Evolutionary conservation across 1,139 yeast species (phyloP).

Genomic region (Candida smagusa): DNA sequence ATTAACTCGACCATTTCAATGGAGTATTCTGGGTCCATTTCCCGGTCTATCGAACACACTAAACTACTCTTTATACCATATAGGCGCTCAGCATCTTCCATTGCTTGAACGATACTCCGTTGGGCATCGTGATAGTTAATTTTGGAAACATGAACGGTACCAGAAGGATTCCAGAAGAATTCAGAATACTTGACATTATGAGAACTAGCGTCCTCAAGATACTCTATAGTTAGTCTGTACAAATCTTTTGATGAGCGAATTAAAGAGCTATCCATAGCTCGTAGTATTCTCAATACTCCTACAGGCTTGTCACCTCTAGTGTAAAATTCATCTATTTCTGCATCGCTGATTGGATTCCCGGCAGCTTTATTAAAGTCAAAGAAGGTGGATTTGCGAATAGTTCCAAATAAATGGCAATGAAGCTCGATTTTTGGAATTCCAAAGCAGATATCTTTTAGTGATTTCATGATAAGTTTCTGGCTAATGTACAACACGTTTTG

Average conservation of each 20-base stretch:
- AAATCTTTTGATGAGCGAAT: slow-evolving; percentile 17
- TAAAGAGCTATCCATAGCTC: slow-evolving; percentile 18
- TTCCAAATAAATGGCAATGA: slow-evolving; percentile 24
- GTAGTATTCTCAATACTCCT: slow-evolving; percentile 19
- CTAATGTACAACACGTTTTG: too few species aligned
- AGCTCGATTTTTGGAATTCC: slow-evolving; percentile 21
- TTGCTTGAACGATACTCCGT: slow-evolving; percentile 18
- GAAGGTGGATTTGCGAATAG: slow-evolving; percentile 18
- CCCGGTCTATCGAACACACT: slow-evolving; percentile 22
- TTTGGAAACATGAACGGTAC: slow-evolving; percentile 18
- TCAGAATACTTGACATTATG: slow-evolving; percentile 20
- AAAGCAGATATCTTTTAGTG: slow-evolving; percentile 14
- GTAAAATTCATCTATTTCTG: slow-evolving; percentile 18
- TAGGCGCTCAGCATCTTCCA: slow-evolving; percentile 13
- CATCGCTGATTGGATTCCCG: slow-evolving; percentile 12
- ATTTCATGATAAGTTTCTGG: not conserved
- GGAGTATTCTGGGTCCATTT: slow-evolving; percentile 16
- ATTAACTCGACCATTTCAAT: slow-evolving; percentile 12
- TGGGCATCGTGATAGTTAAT: slow-evolving; percentile 19
- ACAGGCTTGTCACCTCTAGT: slow-evolving; percentile 22
- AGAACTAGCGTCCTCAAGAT: slow-evolving; percentile 14
- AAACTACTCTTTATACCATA: slow-evolving; percentile 14
- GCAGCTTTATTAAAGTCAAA: slow-evolving; percentile 15
- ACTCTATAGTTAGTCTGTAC: slow-evolving; percentile 17
- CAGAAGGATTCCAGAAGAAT: slow-evolving; percentile 25